Conservation (phyloP, 2,329 filamentous ascomycete species). For the Paecilomyces fulvus region DNA sequence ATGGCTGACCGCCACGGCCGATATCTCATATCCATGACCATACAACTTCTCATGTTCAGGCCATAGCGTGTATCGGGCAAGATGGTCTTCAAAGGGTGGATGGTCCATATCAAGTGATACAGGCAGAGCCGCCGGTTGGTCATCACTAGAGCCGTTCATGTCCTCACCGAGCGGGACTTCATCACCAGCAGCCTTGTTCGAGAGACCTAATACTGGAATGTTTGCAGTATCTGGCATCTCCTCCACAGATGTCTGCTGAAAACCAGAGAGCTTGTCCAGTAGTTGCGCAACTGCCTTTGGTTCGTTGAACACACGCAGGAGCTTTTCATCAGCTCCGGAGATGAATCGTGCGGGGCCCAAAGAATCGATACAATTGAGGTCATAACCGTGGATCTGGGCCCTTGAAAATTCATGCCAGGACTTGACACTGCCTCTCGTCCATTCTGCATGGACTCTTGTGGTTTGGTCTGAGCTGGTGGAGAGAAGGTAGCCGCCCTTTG, state of each 20-base stretch:
- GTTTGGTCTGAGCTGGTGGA: constrained; percentile 91
- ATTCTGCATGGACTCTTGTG: constrained; percentile 74
- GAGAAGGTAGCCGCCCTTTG: constrained; percentile 71
- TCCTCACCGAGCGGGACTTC: constrained; percentile 31
- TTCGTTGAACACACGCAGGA: constrained; percentile 91
- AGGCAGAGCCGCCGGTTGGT: constrained; percentile 13
- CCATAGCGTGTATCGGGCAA: constrained; percentile 87
- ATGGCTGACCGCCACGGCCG: constrained; percentile 69
- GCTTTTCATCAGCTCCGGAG: constrained; percentile 92
- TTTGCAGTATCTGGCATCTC: constrained; percentile 77
- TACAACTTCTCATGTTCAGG: constrained; percentile 95
- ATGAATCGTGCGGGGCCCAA: constrained; percentile 70
- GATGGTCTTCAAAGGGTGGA: constrained; percentile 81
- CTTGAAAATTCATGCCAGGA: constrained; percentile 96
- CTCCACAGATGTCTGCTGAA: constrained; percentile 34
- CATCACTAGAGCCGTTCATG: constrained; percentile 6
- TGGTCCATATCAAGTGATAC: constrained; percentile 51
- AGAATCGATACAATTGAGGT: constrained; percentile 85
- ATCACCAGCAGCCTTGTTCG: constrained; percentile 76
- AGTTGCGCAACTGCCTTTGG: constrained; percentile 74
- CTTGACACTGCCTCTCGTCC: constrained; percentile 46
- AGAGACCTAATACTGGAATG: constrained; percentile 89
- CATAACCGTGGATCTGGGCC: constrained; percentile 96
- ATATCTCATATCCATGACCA: constrained; percentile 95
- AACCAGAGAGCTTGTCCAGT: constrained; percentile 58